These are phyloP conservation scores for Fusarium agapanthi DNA, from an alignment of 2,329 filamentous ascomycete species.

Conservation along the genomic window DNA sequence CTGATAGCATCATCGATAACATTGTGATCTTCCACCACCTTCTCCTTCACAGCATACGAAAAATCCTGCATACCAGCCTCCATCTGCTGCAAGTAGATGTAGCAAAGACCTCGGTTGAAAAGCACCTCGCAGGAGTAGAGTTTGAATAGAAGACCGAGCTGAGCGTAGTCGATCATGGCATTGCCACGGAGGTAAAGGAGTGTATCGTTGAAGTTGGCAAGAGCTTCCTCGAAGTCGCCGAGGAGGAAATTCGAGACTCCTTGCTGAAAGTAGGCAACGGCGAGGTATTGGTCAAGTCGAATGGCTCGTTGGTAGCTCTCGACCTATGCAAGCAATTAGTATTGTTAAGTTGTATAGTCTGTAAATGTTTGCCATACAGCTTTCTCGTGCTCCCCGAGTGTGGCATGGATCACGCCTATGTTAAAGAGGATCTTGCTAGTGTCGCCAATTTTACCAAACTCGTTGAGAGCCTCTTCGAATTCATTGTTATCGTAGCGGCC, in stretches of 20 bases:
- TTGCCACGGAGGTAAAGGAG: conserved; percentile 94
- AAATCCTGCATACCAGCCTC: conserved; percentile 92
- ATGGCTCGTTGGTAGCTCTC: conserved; percentile 95
- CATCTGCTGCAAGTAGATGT: conserved; percentile 94
- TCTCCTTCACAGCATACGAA: conserved; percentile 90
- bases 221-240: conserved; percentile 94
- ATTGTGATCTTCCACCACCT: conserved; percentile 94
- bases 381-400: conserved; percentile 92
- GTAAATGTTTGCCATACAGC: conserved; percentile 72
- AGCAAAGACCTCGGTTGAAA: conserved; percentile 96
- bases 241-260: conserved; percentile 98
- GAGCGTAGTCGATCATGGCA: conserved; percentile 97
- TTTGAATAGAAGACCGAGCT: conserved; percentile 94
- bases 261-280: conserved; percentile 97
- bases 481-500: conserved; percentile 96
- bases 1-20: conserved; percentile 97
- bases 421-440: conserved; percentile 99
- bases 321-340: conserved; percentile 65
- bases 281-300: conserved; percentile 90
- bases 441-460: conserved; percentile 88
- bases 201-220: conserved; percentile 99
- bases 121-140: conserved; percentile 97
- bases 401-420: conserved; percentile 96
- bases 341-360: conserved; percentile 3
- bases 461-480: conserved; percentile 85